Evolutionary conservation across 176 grass and related monocot genomes (phyloP).

Genomic region (Aegilops speltoides): DNA sequence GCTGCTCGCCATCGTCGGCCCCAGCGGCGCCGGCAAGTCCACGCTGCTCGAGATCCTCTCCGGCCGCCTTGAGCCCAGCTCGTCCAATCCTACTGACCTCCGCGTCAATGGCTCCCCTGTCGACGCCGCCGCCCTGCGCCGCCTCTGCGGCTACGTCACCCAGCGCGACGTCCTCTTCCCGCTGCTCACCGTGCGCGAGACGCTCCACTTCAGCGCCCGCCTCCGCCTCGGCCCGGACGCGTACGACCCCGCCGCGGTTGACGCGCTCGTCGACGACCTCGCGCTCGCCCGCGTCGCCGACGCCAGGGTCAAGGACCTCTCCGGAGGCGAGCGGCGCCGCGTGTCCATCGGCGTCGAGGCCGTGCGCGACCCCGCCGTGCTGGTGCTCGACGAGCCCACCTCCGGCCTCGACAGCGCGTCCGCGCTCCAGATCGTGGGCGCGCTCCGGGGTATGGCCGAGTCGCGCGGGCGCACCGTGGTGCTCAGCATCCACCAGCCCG

Average conservation of each 20-base stretch:
- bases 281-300: conserved; percentile 43
- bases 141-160: conserved; percentile 60
- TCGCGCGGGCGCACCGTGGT: conserved; percentile 51
- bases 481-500: conserved; percentile 79
- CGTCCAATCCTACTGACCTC: conserved; percentile 10
- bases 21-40: conserved; percentile 71
- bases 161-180: conserved; percentile 69
- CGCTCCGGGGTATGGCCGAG: conserved; percentile 58
- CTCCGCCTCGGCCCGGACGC: conserved; percentile 50
- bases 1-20: conserved; percentile 70
- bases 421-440: conserved; percentile 59
- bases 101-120: conserved; percentile 40
- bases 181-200: conserved; percentile 71
- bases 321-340: conserved; percentile 67
- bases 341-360: conserved; percentile 75
- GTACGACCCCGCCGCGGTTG: conserved; percentile 34
- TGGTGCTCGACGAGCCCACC: conserved; percentile 81
- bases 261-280: conserved; percentile 52
- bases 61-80: conserved; percentile 31
- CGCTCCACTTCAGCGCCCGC: conserved; percentile 57
- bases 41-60: conserved; percentile 71
- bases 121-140: conserved; percentile 41
- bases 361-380: conserved; percentile 58
- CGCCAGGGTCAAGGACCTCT: conserved; percentile 56
- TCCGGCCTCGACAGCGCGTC: conserved; percentile 81